A percentile compares a stretch with the other conserved stretches of the same genome.
These are phyloP conservation scores for Kentomonas sorsogonicus DNA, from an alignment of 208 protist genomes.

Conservation along the genomic window DNA sequence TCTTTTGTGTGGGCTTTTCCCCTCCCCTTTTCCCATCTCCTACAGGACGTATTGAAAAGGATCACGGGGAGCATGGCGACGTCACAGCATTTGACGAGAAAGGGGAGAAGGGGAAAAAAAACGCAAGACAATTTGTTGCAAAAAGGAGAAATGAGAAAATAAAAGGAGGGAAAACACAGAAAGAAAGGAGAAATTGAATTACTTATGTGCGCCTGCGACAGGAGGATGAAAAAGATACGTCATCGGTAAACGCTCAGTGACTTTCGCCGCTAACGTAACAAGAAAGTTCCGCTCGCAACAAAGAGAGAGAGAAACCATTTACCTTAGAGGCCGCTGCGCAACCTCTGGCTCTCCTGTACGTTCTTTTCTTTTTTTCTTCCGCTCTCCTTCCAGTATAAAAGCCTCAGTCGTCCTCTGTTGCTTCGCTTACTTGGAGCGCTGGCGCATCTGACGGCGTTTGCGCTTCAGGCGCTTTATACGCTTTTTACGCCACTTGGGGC, in stretches of 20 bases:
- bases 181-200: constrained; percentile 4
- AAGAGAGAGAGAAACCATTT: constrained; percentile 12
- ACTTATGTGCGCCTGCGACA: too few relatives aligned
- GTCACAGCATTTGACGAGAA: neutral
- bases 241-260: too few relatives aligned
- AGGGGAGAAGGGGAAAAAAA: constrained; percentile 8
- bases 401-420: too few relatives aligned
- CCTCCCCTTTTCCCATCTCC: too few relatives aligned
- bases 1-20: neutral
- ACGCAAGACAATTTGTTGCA: neutral
- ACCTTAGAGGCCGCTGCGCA: too few relatives aligned
- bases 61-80: too few relatives aligned
- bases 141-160: constrained; percentile 7
- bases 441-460: constrained; percentile 80
- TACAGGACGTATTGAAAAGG: neutral
- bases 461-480: constrained; percentile 90
- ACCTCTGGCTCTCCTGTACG: neutral
- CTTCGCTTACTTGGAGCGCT: constrained; percentile 91
- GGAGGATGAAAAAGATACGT: too few relatives aligned
- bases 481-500: constrained; percentile 92
- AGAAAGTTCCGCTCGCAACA: too few relatives aligned
- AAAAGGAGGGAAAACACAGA: constrained; percentile 8
- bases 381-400: too few relatives aligned
- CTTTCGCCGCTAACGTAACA: too few relatives aligned
- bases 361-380: constrained; percentile 17